A percentile compares a stretch with the other conserved stretches of the same genome.
Evolutionary conservation across 805 yeast genomes (phyloP).

Genomic region (Hanseniaspora clermontiae): DNA sequence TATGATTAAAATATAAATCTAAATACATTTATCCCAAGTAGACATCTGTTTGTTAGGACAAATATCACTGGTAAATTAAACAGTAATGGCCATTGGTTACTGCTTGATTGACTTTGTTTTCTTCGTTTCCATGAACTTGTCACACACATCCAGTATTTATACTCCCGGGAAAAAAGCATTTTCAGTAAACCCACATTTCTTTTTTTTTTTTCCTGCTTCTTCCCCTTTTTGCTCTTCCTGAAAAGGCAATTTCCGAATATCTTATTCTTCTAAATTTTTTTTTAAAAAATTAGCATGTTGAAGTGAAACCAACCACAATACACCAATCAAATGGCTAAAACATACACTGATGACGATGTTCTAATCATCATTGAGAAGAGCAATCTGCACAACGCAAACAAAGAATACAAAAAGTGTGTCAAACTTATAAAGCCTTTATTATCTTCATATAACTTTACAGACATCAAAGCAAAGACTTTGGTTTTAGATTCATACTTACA

Average conservation of each 20-base stretch:
- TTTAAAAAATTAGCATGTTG: too few relatives aligned
- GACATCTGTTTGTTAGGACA: neutral
- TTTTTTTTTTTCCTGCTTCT: too few relatives aligned
- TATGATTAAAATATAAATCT: conserved; percentile 11
- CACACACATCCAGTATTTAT: neutral
- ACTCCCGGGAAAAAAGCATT: neutral
- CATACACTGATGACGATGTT: conserved; percentile 1
- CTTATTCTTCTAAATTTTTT: too few relatives aligned
- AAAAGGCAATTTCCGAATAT: neutral
- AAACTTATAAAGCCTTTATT: conserved; percentile 19
- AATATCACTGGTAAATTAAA: conserved; percentile 3
- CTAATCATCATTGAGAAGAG: conserved; percentile 15
- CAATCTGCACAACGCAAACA: conserved; percentile 15
- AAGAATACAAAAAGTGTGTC: conserved; percentile 21
- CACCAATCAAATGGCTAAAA: neutral
- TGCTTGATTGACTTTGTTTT: neutral
- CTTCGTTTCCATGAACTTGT: too few relatives aligned
- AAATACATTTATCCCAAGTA: conserved; percentile 13
- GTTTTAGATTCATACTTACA: neutral
- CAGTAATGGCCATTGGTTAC: conserved; percentile 10
- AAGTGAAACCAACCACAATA: too few relatives aligned
- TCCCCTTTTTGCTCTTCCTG: neutral
- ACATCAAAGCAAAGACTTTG: neutral
- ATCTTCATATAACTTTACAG: neutral
- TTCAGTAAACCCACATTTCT: neutral